A percentile compares a stretch with the other conserved stretches of the same genome.
phyloP scores from a whole-genome alignment of 1,284 basidiomycete genomes.

The Paramarasmius palmivorus region DNA sequence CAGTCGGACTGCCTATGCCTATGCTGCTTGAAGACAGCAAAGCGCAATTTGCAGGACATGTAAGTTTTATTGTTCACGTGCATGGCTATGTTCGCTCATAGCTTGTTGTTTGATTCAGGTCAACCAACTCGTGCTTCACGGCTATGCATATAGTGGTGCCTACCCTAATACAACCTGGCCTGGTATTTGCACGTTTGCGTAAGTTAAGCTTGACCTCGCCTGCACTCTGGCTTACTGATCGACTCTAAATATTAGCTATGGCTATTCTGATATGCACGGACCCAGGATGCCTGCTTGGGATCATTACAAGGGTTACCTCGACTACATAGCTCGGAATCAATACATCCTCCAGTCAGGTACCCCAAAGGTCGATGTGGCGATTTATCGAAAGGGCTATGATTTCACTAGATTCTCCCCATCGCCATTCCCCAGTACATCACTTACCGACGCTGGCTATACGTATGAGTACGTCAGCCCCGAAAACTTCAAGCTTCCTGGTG shows the following conservation, averaged over 20 bases:
- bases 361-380: constrained; percentile 18
- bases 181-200: constrained; percentile 9
- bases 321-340: constrained; percentile 17
- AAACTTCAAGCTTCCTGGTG: constrained; percentile 19
- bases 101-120: background rate
- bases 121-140: constrained; percentile 13
- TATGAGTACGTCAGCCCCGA: constrained; percentile 22
- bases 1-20: constrained; percentile 13
- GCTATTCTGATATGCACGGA: constrained; percentile 15
- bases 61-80: constrained; percentile 3
- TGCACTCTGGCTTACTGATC: background rate
- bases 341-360: constrained; percentile 18
- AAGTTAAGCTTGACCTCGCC: background rate
- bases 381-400: constrained; percentile 20
- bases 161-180: constrained; percentile 14
- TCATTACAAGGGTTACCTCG: constrained; percentile 17
- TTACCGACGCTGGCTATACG: constrained; percentile 16
- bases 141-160: constrained; percentile 9
- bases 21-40: constrained; percentile 17
- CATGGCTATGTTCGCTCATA: background rate
- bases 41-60: constrained; percentile 13
- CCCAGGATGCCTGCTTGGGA: constrained; percentile 17
- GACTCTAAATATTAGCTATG: background rate
- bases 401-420: constrained; percentile 7
- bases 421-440: constrained; percentile 16